A percentile compares a stretch with the other conserved stretches of the same genome.
phyloP scores from a whole-genome alignment of 768 basidiomycete species.

The Mrakia blollopis region DNA sequence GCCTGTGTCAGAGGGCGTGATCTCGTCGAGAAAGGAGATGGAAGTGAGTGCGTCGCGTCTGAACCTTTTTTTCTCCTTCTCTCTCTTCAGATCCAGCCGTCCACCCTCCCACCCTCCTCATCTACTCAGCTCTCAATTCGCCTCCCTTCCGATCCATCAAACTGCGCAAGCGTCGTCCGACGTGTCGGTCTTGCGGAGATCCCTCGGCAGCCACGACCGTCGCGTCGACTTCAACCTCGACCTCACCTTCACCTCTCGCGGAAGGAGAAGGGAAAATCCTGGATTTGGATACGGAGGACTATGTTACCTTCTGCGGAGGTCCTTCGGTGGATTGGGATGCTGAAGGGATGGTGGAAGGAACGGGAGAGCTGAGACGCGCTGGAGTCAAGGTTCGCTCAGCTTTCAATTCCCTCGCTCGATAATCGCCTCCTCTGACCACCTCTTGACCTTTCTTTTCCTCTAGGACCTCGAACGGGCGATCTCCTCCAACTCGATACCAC shows the following conservation, averaged over 20 bases:
- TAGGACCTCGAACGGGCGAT: constrained; percentile 53
- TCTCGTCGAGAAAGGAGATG: background rate
- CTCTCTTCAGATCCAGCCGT: constrained; percentile 47
- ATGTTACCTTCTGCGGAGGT: constrained; percentile 75
- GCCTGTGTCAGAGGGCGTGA: background rate
- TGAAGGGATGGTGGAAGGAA: constrained; percentile 58
- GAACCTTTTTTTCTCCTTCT: background rate
- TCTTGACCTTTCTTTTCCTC: constrained; percentile 46
- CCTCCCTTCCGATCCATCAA: constrained; percentile 78
- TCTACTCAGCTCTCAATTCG: constrained; percentile 65
- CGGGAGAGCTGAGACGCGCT: constrained; percentile 41
- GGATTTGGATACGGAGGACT: constrained; percentile 60
- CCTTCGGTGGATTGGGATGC: constrained; percentile 55
- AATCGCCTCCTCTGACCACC: constrained; percentile 45
- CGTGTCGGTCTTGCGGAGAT: constrained; percentile 63
- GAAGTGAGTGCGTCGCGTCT: background rate
- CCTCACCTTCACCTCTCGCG: constrained; percentile 41
- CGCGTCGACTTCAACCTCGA: constrained; percentile 43
- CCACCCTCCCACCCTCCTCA: constrained; percentile 58
- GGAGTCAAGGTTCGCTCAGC: constrained; percentile 5
- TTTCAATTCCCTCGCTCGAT: background rate
- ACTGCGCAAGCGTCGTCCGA: constrained; percentile 63
- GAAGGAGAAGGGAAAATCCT: constrained; percentile 45
- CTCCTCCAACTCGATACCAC: constrained; percentile 37
- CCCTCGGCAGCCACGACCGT: background rate